Evolutionary conservation across 75 land plant genomes (phyloP).

Genomic region (Cupressus sempervirens): DNA sequence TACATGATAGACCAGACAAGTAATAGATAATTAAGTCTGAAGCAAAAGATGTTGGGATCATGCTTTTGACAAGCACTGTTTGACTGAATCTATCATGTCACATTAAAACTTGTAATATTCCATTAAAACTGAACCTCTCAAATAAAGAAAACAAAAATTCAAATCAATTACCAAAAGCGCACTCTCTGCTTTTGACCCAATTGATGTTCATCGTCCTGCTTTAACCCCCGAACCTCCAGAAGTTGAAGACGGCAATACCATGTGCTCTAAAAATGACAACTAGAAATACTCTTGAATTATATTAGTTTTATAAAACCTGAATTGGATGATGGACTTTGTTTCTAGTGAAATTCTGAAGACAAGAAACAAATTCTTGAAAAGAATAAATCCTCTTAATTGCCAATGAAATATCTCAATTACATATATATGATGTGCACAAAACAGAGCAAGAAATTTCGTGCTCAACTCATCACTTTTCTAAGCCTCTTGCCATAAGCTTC

Average conservation of each 20-base stretch:
- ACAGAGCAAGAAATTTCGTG: slow-evolving; percentile 32
- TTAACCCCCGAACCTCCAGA: slow-evolving; percentile 31
- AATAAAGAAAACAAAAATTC: background rate
- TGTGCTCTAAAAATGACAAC: slow-evolving; percentile 54
- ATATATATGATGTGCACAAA: background rate
- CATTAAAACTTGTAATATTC: no score
- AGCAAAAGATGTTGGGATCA: no score
- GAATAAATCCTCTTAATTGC: background rate
- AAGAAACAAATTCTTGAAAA: background rate
- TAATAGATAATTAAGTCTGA: no score
- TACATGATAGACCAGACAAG: background rate
- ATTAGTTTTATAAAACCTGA: background rate
- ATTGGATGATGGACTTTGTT: background rate
- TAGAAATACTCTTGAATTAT: background rate
- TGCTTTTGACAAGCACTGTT: no score
- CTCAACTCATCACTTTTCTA: slow-evolving; percentile 69
- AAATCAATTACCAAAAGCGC: slow-evolving; percentile 68
- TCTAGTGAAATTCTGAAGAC: background rate
- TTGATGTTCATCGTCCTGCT: slow-evolving; percentile 27
- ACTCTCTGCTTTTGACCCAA: slow-evolving; percentile 70
- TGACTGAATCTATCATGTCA: no score
- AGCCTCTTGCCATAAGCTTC: slow-evolving; percentile 96
- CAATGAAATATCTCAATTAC: background rate
- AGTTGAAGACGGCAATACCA: slow-evolving; percentile 48
- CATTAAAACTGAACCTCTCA: no score